phyloP scores from a whole-genome alignment of 208 protist genomes.

The Blastocrithidia nonstop region DNA sequence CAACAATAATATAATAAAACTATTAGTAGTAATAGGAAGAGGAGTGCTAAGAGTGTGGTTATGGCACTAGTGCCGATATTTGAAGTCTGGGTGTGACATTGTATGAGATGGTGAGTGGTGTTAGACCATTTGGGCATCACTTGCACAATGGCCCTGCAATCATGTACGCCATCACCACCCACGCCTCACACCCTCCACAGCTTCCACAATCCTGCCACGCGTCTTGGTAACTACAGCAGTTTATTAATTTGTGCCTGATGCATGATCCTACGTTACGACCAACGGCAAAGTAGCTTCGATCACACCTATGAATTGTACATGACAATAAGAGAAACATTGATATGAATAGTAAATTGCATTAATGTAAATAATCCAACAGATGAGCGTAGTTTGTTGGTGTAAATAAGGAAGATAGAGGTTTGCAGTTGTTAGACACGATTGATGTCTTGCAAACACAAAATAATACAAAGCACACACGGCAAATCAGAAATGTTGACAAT shows the following conservation, averaged over 20 bases:
- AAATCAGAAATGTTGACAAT: no score
- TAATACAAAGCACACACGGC: no score
- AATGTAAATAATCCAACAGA: no score
- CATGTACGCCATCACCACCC: constrained; percentile 46
- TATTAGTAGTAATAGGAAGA: no score
- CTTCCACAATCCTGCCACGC: constrained; percentile 19
- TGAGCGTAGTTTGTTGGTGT: no score
- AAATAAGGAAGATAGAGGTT: no score
- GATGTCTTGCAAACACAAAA: no score
- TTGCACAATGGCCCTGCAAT: constrained; percentile 45
- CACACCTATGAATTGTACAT: constrained; percentile 38
- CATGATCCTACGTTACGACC: constrained; percentile 47
- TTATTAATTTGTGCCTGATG: constrained; percentile 65
- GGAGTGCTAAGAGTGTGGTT: no score
- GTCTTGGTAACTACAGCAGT: constrained; percentile 29
- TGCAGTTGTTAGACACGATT: no score
- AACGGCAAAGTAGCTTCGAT: constrained; percentile 36
- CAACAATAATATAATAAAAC: no score
- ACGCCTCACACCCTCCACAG: constrained; percentile 20
- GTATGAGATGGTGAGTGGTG: constrained; percentile 72
- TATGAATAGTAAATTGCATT: no score
- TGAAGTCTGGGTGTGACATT: constrained; percentile 77
- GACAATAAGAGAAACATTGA: background rate
- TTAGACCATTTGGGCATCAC: constrained; percentile 44
- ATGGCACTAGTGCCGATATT: constrained; percentile 67